Base-by-base conservation (phyloP, 495 filamentous ascomycete species). In the Hypoxylon crocopeplum region DNA sequence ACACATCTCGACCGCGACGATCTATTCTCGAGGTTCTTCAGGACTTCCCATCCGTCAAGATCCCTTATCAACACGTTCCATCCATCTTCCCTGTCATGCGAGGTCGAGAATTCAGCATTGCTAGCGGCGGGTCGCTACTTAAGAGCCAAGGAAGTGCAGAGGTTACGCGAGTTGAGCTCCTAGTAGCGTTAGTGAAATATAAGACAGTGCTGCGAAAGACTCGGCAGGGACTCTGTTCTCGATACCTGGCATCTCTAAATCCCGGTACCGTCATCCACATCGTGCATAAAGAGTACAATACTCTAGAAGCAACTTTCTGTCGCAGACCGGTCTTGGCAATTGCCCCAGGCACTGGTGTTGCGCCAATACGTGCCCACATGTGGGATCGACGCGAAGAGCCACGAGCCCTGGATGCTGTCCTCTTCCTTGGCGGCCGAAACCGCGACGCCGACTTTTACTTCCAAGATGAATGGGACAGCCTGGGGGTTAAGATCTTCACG, bases 141-240 rank as follows among this genome's bases (percentile, higher is more conserved):
- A 52, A 50, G n/a, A 25, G 20, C n/a, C 11, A 30, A 16, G 30
- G 32, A 2, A 16, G 25, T 13, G 1, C 11, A 0, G 5, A 39
- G 2, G 4, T 34, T 10, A 79, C 81, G 1, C 77, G 75, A 10
- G 78, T 98, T 20, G 86, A 97, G 50, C 78, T 98, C 11, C 76
- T 97, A 16, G 84, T 91, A 11, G 95, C 94, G n/a, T 86, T 97
- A 22, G 92, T 97, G 37, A 90, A 93, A 62, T 98, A 96, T 70
- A 83, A 85, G 38, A 96, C 93, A 2, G 87, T 96, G 11, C 88
- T 98, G 58, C 91, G 90, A 68, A 87, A 88, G 47, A 87, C 89
- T 2, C 81, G 95, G 15, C 83, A 94, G 66, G 94, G 94, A 0
- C 87, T 98, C 32, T 97, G 93, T 69, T 95, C 94, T 12, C 84